phyloP scores from a whole-genome alignment of 371 early-diverging fungal species.

The Lichtheimia hyalospora region DNA sequence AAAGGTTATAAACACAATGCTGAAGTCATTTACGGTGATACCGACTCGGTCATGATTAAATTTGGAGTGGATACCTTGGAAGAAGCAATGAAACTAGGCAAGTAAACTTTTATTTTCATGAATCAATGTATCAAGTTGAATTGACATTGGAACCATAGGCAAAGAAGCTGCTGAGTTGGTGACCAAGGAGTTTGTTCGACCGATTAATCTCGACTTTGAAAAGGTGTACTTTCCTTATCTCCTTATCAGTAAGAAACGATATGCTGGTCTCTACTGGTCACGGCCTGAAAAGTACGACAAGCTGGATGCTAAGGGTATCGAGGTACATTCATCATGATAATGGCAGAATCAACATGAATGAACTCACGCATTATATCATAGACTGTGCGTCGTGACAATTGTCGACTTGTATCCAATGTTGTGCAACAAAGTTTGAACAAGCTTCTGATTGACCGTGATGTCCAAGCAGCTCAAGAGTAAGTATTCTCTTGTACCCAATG shows the following conservation, averaged over 20 bases:
- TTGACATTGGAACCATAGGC: constrained; percentile 26
- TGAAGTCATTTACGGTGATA: constrained; percentile 99
- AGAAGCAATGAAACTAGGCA: constrained; percentile 90
- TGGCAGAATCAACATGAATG: too few species aligned
- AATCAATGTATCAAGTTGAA: too few species aligned
- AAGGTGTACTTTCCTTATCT: constrained; percentile 99
- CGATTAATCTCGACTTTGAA: constrained; percentile 99
- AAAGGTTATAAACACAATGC: constrained; percentile 93
- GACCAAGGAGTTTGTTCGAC: constrained; percentile 86
- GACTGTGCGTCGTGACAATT: constrained; percentile 99
- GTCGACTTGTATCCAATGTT: constrained; percentile 92
- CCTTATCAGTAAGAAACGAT: constrained; percentile 99
- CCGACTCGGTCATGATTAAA: constrained; percentile 99
- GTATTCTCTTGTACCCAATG: constrained; percentile 7
- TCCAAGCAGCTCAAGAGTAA: constrained; percentile 85
- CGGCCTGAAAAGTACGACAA: constrained; percentile 90
- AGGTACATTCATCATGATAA: constrained; percentile 51
- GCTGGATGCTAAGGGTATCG: constrained; percentile 99
- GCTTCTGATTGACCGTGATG: constrained; percentile 92
- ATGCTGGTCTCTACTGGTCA: constrained; percentile 99
- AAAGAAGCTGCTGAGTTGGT: constrained; percentile 88
- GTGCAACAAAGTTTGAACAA: constrained; percentile 94
- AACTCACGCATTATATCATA: constrained; percentile 12
- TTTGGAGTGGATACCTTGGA: constrained; percentile 83
- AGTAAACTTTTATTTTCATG: background rate